Base-by-base conservation (phyloP, 495 filamentous ascomycete species). In the Tuber umbilicatum region DNA sequence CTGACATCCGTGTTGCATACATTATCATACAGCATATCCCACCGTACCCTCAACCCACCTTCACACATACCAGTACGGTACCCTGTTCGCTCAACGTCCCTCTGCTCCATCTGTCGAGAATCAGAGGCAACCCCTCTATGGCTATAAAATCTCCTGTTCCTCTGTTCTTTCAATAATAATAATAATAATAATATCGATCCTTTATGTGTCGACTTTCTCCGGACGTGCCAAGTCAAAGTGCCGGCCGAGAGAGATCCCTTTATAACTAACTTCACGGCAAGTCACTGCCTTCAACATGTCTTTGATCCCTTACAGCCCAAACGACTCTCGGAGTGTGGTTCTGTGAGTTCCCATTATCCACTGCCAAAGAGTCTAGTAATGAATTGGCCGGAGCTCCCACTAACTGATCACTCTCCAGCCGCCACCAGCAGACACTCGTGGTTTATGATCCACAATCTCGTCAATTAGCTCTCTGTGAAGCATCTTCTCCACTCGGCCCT, bases 381-480 rank as follows among this genome's bases (percentile, higher is more conserved):
- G 38, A 31, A 55, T 38, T 72, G 14, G 50, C 42, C 31, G 40
- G 45, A 35, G 38, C n/a, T 50, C 60, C 69, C 68, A 31, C 68
- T 43, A 78, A 40, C 72, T 69, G 21, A 71, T 42, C 35, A 37
- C 27, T 43, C 27, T 40, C n/a, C 79, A 98, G 94, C 41, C 95
- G 95, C 77, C 93, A 97, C 83, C 90, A 94, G 80, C 91, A 95
- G 82, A 91, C 94, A 5, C 90, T 99, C 71, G 96, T 99, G 35
- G 89, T 98, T 69, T 93, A 91, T 80, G 94, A 99, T 84, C 91
- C 89, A 60, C 87, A 90, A 68, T 96, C 93, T 10, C 90, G 90
- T 73, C 93, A 94, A 76, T 88, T 99, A 75, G 92, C 91, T 77
- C 90, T 97, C 72, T 89, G 90, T 72, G 90, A 91, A 80, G 85